phyloP scores from a whole-genome alignment of 169 alveolate genomes.

The Eimeria tenella region DNA sequence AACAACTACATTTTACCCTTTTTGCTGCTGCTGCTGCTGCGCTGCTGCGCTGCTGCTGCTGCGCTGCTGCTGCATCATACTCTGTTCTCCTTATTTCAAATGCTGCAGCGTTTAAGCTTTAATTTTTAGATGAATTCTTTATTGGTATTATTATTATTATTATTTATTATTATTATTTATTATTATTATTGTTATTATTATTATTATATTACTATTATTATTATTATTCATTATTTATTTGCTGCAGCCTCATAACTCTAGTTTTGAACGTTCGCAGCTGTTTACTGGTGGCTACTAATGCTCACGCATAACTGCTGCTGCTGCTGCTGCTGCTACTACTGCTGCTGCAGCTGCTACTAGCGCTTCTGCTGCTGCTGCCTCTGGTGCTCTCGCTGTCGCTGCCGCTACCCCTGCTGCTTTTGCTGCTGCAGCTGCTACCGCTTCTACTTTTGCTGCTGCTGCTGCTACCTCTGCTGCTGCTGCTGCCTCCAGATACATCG shows the following conservation, averaged over 20 bases:
- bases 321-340: background rate
- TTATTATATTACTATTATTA: background rate
- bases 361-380: background rate
- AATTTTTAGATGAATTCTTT: no score
- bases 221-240: background rate
- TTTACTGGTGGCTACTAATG: background rate
- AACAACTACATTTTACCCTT: no score
- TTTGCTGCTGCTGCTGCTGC: background rate
- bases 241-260: background rate
- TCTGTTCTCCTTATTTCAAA: no score
- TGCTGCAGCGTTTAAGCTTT: no score
- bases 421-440: background rate
- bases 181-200: background rate
- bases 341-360: background rate
- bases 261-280: background rate
- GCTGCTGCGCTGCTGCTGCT: no score
- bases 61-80: no score
- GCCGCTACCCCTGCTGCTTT: no score
- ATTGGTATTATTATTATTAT: no score
- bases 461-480: background rate
- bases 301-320: background rate
- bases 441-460: background rate
- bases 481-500: background rate
- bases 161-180: background rate
- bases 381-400: no score